phyloP scores from a whole-genome alignment of 2,329 filamentous ascomycete species.

The Colletotrichum eleusines region DNA sequence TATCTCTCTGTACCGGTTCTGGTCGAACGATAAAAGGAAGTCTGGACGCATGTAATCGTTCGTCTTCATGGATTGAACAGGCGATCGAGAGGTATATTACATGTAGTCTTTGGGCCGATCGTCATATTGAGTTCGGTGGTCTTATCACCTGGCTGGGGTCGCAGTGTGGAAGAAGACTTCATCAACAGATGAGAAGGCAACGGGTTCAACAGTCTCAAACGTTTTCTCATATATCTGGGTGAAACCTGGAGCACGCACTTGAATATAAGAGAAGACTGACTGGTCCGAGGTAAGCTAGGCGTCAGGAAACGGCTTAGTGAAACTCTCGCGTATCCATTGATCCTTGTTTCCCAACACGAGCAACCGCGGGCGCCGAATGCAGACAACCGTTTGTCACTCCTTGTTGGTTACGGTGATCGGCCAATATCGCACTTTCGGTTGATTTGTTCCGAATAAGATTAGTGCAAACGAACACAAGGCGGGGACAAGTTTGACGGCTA shows the following conservation, averaged over 20 bases:
- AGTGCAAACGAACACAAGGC: background rate
- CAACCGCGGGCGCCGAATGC: no score
- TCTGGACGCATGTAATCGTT: no score
- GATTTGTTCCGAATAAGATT: no score
- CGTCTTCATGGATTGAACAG: background rate
- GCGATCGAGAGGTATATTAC: background rate
- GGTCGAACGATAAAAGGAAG: background rate
- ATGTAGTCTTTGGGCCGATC: background rate
- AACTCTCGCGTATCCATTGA: no score
- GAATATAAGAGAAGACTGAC: background rate
- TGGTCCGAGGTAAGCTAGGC: background rate
- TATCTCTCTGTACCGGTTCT: background rate
- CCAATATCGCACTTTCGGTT: no score
- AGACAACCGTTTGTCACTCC: no score
- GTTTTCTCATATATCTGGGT: background rate
- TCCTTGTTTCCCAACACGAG: background rate
- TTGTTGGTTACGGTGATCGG: no score
- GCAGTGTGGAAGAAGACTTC: background rate
- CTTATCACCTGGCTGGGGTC: background rate
- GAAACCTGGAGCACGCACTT: background rate
- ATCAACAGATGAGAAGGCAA: background rate
- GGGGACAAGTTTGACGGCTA: background rate
- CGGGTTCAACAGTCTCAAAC: background rate
- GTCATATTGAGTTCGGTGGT: background rate
- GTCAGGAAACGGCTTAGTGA: background rate